Conservation (phyloP, 2,329 filamentous ascomycete species). For the Parasarocladium wereldwijsianum region DNA sequence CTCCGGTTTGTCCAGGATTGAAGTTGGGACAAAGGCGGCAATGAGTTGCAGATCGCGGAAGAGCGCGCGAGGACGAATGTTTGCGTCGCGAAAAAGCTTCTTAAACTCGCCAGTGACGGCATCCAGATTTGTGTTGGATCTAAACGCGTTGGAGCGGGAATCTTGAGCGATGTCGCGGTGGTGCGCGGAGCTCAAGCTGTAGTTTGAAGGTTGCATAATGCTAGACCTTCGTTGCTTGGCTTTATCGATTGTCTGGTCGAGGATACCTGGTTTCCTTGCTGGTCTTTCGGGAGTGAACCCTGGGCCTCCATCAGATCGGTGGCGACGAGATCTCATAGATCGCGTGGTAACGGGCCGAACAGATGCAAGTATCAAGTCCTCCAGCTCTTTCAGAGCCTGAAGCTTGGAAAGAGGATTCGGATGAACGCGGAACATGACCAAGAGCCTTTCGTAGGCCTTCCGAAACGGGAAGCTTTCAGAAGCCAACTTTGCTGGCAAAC, state of each 20-base stretch:
- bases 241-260: constrained; percentile 57
- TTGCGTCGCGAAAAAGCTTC: constrained; percentile 49
- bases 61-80: constrained; percentile 61
- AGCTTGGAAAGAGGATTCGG: constrained; percentile 81
- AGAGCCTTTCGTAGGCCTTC: constrained; percentile 61
- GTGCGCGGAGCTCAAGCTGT: constrained; percentile 16
- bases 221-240: constrained; percentile 54
- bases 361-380: constrained; percentile 67
- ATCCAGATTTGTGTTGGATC: constrained; percentile 40
- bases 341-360: constrained; percentile 28
- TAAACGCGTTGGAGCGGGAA: constrained; percentile 32
- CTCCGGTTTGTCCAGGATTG: constrained; percentile 46
- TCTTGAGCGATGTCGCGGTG: constrained; percentile 28
- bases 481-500: not conserved
- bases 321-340: constrained; percentile 20
- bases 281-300: constrained; percentile 19
- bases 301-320: constrained; percentile 20
- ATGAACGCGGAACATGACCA: constrained; percentile 78
- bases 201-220: constrained; percentile 17
- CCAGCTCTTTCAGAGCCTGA: constrained; percentile 66
- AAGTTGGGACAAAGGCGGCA: constrained; percentile 47
- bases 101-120: constrained; percentile 53
- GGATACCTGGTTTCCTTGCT: no score
- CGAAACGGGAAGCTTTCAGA: constrained; percentile 66
- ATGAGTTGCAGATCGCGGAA: constrained; percentile 73